Conservation (phyloP, 768 basidiomycete species). For the Mycena vitilis region DNA sequence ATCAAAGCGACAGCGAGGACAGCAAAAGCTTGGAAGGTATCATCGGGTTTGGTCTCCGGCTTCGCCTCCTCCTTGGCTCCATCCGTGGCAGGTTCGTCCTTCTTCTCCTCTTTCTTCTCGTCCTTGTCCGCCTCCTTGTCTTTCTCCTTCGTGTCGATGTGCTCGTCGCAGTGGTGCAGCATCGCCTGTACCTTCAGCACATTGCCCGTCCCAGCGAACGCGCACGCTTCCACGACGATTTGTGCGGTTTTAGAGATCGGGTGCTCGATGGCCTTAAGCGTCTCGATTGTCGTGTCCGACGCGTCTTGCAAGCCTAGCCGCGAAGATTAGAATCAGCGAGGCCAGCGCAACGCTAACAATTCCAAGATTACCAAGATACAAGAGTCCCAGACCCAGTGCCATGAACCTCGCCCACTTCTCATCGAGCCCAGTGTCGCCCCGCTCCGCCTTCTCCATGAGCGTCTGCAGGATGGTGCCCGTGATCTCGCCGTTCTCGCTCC, state of each 20-base stretch:
- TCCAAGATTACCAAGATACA: slow-evolving; percentile 83
- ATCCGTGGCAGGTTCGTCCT: slow-evolving; percentile 50
- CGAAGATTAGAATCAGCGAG: slow-evolving; percentile 16
- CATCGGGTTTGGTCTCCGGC: slow-evolving; percentile 62
- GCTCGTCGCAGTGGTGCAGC: slow-evolving; percentile 94
- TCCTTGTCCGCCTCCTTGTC: slow-evolving; percentile 72
- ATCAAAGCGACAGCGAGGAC: slow-evolving; percentile 94
- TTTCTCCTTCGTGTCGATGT: slow-evolving; percentile 71
- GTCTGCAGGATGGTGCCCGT: slow-evolving; percentile 90
- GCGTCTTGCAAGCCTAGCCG: slow-evolving; percentile 86
- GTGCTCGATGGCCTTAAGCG: slow-evolving; percentile 95
- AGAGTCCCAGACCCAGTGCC: slow-evolving; percentile 87
- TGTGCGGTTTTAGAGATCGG: slow-evolving; percentile 91
- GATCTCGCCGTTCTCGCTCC: slow-evolving; percentile 94
- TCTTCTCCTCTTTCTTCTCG: slow-evolving; percentile 58
- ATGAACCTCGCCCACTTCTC: slow-evolving; percentile 97
- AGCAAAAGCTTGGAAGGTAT: slow-evolving; percentile 91
- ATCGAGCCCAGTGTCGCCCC: slow-evolving; percentile 77
- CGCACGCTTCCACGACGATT: slow-evolving; percentile 92
- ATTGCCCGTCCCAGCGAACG: slow-evolving; percentile 95
- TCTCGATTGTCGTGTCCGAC: slow-evolving; percentile 93
- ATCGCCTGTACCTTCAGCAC: slow-evolving; percentile 93
- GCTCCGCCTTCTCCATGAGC: slow-evolving; percentile 81
- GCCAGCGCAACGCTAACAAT: background rate
- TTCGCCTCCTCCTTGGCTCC: slow-evolving; percentile 53